These are phyloP conservation scores for Epichloe elymi DNA, from an alignment of 2,329 filamentous ascomycete species.

Conservation along the genomic window DNA sequence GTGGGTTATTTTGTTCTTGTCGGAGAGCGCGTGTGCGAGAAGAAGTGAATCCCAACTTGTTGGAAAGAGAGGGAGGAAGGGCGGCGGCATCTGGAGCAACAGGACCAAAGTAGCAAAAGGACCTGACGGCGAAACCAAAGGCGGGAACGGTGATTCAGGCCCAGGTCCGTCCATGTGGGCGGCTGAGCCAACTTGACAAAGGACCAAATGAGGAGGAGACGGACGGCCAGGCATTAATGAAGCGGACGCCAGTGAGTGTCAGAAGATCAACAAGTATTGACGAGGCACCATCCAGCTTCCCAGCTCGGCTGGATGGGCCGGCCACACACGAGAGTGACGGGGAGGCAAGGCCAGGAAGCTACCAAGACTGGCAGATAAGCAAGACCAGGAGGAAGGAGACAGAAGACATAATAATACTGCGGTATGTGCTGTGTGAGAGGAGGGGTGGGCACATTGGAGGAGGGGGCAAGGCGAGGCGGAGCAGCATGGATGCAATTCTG, in stretches of 20 bases:
- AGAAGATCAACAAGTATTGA: constrained; percentile 1
- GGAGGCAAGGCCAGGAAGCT: background rate
- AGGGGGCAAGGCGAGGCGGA: too few species aligned
- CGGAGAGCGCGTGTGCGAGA: background rate
- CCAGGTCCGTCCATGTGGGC: background rate
- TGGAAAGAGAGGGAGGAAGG: background rate
- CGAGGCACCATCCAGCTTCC: constrained; percentile 1
- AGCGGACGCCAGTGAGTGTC: constrained; percentile 2
- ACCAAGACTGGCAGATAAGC: background rate
- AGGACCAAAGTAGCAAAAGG: background rate
- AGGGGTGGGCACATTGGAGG: too few species aligned
- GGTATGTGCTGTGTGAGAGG: background rate
- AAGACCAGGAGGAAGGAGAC: background rate
- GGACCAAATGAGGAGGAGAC: background rate
- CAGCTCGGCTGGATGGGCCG: background rate
- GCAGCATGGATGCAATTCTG: too few species aligned
- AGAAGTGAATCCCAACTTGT: background rate
- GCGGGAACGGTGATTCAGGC: constrained; percentile 5
- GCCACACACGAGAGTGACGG: constrained; percentile 1
- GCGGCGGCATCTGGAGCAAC: background rate
- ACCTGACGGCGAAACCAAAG: background rate
- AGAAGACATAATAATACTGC: too few species aligned
- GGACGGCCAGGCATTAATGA: constrained; percentile 1
- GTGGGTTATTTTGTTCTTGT: background rate
- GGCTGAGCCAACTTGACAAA: background rate